These are phyloP conservation scores for Picea abies DNA, from an alignment of 83 land plant species.

Conservation along the genomic window DNA sequence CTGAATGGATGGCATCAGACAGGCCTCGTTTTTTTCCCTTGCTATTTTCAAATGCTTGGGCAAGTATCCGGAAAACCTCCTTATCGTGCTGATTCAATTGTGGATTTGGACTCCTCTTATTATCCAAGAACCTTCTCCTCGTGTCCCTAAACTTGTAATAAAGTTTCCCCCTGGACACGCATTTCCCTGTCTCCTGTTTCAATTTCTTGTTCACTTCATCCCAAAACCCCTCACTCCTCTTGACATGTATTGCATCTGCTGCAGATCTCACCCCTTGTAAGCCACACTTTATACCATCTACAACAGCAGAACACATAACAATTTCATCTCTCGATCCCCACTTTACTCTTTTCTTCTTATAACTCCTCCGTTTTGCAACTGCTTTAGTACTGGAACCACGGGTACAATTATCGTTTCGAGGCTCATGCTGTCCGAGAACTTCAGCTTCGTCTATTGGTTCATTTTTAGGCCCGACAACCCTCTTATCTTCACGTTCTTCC, in stretches of 20 bases:
- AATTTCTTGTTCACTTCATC: background rate
- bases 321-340: background rate
- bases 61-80: conserved; percentile 9
- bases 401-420: background rate
- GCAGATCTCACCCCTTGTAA: background rate
- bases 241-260: background rate
- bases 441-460: background rate
- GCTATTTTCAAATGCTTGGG: background rate
- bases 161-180: too few species aligned
- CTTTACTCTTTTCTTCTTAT: background rate
- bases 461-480: background rate
- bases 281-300: conserved; percentile 2
- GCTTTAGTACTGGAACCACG: background rate
- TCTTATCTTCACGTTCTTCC: background rate
- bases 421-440: background rate
- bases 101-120: background rate
- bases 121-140: background rate
- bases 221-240: background rate
- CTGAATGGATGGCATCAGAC: too few species aligned
- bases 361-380: background rate
- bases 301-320: background rate
- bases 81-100: background rate
- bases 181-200: background rate
- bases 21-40: background rate
- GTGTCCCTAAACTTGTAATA: background rate